These are phyloP conservation scores for Diplodia sapinea DNA, from an alignment of 2,329 filamentous ascomycete species.

Conservation along the genomic window DNA sequence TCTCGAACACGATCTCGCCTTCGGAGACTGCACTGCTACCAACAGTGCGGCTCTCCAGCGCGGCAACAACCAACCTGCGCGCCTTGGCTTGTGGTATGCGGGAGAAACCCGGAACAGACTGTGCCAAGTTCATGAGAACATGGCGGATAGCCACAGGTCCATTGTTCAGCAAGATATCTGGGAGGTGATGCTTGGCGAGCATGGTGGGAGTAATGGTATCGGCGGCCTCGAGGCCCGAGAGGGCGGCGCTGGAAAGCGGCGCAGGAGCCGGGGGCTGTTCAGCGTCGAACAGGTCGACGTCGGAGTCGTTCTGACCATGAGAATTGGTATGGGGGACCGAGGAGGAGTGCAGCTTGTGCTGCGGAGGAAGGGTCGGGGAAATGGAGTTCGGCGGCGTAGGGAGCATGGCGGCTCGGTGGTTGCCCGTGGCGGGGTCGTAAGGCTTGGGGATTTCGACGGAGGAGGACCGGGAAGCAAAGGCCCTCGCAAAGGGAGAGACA, in stretches of 20 bases:
- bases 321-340: conserved; percentile 54
- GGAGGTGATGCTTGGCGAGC: conserved; percentile 87
- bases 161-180: conserved; percentile 85
- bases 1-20: conserved; percentile 63
- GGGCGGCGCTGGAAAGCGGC: conserved; percentile 55
- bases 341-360: conserved; percentile 71
- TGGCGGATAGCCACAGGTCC: conserved; percentile 93
- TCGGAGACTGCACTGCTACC: conserved; percentile 13
- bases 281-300: conserved; percentile 81
- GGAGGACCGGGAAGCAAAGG: conserved; percentile 44
- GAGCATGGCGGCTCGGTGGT: conserved; percentile 56
- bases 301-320: conserved; percentile 68
- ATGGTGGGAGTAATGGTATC: conserved; percentile 84
- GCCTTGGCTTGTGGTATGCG: conserved; percentile 89
- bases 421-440: conserved; percentile 40
- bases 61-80: conserved; percentile 87
- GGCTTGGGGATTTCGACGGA: conserved; percentile 39
- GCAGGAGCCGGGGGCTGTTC: conserved; percentile 46
- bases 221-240: conserved; percentile 69
- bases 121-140: conserved; percentile 92
- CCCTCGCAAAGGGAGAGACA: conserved; percentile 50
- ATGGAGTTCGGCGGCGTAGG: conserved; percentile 95
- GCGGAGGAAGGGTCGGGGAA: conserved; percentile 80
- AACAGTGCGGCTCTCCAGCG: conserved; percentile 73
- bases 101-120: conserved; percentile 90